Base-by-base conservation (phyloP, 1,139 yeast genomes). In the Yamadazyma blattariae region DNA sequence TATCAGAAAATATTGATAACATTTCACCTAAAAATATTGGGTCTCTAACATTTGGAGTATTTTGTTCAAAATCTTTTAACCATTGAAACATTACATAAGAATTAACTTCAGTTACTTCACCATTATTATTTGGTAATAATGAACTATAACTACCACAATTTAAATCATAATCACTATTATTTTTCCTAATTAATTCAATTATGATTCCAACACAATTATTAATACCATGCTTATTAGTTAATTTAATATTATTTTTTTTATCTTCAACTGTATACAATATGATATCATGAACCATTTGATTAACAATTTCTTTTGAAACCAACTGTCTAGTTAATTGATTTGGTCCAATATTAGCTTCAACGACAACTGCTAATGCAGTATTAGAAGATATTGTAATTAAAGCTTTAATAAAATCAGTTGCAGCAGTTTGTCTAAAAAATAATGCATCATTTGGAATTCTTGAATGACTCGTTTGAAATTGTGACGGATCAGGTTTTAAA, bases 361-460 rank as follows among this genome's bases (percentile, higher is more conserved):
- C 49, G 1, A 67, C 71, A 4, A 68, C 71, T 0, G 76, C 74
- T 39, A 68, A 54, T 5, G 74, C 72, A 4, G 74, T 65, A 43
- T 70, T 71, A n/a, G 96, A 96, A 22, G 96, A 87, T 28, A 94
- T 86, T 2, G 97, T 84, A 21, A 92, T 86, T 52, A 94, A 77
- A 0, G 97, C 97, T 56, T 92, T 94, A 37, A 92, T 64, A 52
- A 92, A 92, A 55, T 92, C 99, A 9, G 97, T 95, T 2, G 96
- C 95, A 0, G 97, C 95, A 3, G 95, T 82, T 58, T 92, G 97
- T 34, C 79, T 79, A 39, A 92, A 78, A 25, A 83, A 71, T 27
- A 57, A 46, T 33, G 50, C 51, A 29, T 58, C 60, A 35, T 64
- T 57, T 1, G 72, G 64, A 24, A 66, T 59, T 17, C 46, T 46